These are phyloP conservation scores for Pinus albicaulis DNA, from an alignment of 75 land plant species.

Conservation along the genomic window DNA sequence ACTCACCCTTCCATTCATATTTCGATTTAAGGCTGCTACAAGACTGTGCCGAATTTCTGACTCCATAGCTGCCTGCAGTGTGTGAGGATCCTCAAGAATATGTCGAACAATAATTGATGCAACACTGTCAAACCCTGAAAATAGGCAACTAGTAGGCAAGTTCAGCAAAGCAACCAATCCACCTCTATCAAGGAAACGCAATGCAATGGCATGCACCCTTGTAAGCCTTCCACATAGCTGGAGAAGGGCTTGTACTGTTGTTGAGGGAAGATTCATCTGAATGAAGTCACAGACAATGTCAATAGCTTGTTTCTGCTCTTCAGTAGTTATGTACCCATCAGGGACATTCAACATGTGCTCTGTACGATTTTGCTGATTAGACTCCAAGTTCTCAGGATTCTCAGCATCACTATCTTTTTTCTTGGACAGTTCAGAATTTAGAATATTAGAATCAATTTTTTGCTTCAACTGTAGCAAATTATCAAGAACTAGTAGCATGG, in stretches of 20 bases:
- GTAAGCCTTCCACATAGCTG: constrained; percentile 95
- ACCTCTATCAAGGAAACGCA: constrained; percentile 84
- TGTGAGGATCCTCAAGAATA: constrained; percentile 94
- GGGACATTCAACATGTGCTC: constrained; percentile 22
- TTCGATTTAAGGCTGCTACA: constrained; percentile 53
- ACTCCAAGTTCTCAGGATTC: constrained; percentile 29
- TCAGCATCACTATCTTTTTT: constrained; percentile 16
- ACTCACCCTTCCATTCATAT: constrained; percentile 68
- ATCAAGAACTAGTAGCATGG: constrained; percentile 85
- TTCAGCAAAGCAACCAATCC: constrained; percentile 71
- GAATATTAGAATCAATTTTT: constrained; percentile 34
- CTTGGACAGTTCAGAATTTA: constrained; percentile 27
- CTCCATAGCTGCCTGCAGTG: constrained; percentile 98
- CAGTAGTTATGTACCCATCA: constrained; percentile 43
- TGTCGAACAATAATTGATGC: constrained; percentile 90
- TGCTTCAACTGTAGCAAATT: constrained; percentile 73
- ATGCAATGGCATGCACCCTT: constrained; percentile 78
- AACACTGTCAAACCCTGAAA: constrained; percentile 90
- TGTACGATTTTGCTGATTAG: constrained; percentile 22
- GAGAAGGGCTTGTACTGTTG: constrained; percentile 89
- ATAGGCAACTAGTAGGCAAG: constrained; percentile 75
- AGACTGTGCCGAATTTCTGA: constrained; percentile 85
- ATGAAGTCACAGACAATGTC: constrained; percentile 77
- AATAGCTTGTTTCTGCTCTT: constrained; percentile 74
- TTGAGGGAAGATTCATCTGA: constrained; percentile 66